These are phyloP conservation scores for Cladophialophora yegresii DNA, from an alignment of 2,329 filamentous ascomycete genomes.

Conservation along the genomic window DNA sequence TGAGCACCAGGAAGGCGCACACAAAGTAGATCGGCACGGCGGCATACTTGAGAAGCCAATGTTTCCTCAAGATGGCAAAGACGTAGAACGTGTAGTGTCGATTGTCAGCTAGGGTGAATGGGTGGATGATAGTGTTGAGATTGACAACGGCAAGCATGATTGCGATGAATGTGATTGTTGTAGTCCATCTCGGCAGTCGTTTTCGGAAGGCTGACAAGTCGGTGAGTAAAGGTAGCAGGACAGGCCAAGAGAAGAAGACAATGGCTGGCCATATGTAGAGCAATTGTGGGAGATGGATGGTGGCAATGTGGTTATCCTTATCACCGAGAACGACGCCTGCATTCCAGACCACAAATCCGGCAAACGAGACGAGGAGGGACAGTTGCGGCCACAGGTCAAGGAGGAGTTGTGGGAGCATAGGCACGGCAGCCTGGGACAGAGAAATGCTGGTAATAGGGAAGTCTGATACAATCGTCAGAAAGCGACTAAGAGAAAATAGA, in stretches of 20 bases:
- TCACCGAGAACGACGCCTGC: conserved; percentile 93
- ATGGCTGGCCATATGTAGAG: conserved; percentile 94
- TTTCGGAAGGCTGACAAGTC: conserved; percentile 42
- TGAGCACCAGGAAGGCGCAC: conserved; percentile 69
- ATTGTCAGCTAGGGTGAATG: conserved; percentile 95
- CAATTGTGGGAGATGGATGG: conserved; percentile 86
- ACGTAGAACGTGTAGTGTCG: conserved; percentile 97
- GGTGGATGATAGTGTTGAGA: conserved; percentile 90
- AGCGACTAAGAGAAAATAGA: neutral
- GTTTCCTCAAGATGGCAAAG: conserved; percentile 76
- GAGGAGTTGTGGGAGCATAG: conserved; percentile 38
- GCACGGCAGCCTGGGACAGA: conserved; percentile 58
- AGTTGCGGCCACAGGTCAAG: conserved; percentile 54
- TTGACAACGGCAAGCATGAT: conserved; percentile 59
- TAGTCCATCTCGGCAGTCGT: conserved; percentile 44
- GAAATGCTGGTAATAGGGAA: conserved; percentile 53
- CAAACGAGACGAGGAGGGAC: conserved; percentile 67
- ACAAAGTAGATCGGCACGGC: conserved; percentile 70
- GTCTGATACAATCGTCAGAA: conserved; percentile 36
- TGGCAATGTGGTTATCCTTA: conserved; percentile 90
- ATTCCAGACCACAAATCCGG: conserved; percentile 78
- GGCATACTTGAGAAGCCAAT: conserved; percentile 64
- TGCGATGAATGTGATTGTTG: conserved; percentile 43
- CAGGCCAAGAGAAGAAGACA: conserved; percentile 81
- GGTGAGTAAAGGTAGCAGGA: conserved; percentile 60